These are phyloP conservation scores for Clohesyomyces aquaticus DNA, from an alignment of 495 filamentous ascomycete genomes.

Conservation along the genomic window DNA sequence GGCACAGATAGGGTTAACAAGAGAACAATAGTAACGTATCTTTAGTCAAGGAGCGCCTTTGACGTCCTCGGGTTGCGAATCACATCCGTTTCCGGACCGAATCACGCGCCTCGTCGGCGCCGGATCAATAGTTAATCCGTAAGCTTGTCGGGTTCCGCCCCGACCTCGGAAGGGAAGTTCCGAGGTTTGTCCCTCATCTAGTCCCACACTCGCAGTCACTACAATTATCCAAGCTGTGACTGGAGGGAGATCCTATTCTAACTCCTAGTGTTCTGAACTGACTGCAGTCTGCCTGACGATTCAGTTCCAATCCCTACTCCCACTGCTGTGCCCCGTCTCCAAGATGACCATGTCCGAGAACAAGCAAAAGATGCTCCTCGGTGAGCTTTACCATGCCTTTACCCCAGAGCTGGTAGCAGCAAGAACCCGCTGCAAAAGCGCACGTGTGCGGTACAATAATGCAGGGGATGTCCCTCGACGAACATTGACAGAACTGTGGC, in stretches of 20 bases:
- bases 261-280: too few relatives aligned
- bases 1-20: slow-evolving; percentile 4
- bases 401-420: slow-evolving; percentile 59
- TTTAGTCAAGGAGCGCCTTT: slow-evolving; percentile 7
- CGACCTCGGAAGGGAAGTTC: too few relatives aligned
- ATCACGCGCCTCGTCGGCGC: too few relatives aligned
- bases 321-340: background rate
- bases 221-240: too few relatives aligned
- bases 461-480: slow-evolving; percentile 61
- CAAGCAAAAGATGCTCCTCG: slow-evolving; percentile 45
- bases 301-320: background rate
- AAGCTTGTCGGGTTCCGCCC: too few relatives aligned
- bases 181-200: too few relatives aligned
- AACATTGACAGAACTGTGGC: slow-evolving; percentile 67
- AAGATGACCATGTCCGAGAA: slow-evolving; percentile 47
- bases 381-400: slow-evolving; percentile 56
- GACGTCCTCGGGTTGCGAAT: slow-evolving; percentile 3
- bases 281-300: too few relatives aligned
- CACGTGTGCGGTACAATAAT: slow-evolving; percentile 66
- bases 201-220: too few relatives aligned
- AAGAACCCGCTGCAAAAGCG: slow-evolving; percentile 61
- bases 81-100: too few relatives aligned
- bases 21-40: slow-evolving; percentile 27
- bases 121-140: too few relatives aligned
- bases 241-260: too few relatives aligned